Conservation (phyloP, 2,329 filamentous ascomycete species). For the Aureobasidium sp. region DNA sequence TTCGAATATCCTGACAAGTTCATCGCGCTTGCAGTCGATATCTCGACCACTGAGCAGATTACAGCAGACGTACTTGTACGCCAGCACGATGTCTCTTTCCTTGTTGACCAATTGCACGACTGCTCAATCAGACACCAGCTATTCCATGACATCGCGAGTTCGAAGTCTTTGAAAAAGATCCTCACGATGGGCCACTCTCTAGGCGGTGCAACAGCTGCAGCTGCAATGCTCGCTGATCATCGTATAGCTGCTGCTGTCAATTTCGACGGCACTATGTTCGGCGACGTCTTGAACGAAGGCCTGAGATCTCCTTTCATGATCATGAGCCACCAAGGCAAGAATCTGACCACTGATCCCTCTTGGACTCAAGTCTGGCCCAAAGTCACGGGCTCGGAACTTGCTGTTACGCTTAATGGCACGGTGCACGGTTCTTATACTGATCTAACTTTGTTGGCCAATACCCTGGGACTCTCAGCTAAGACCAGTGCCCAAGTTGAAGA, state of each 20-base stretch:
- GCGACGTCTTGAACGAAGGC: background rate
- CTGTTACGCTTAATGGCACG: background rate
- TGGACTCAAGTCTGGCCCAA: background rate
- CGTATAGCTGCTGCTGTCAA: background rate
- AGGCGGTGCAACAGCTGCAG: background rate
- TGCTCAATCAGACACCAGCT: background rate
- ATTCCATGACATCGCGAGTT: background rate
- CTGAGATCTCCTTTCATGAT: background rate
- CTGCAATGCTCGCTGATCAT: background rate
- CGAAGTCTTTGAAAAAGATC: background rate
- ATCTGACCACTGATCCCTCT: background rate
- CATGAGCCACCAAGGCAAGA: background rate
- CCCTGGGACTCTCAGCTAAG: background rate
- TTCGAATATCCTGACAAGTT: slow-evolving; percentile 33
- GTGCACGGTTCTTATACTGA: background rate
- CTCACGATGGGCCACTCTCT: background rate
- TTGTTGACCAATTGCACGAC: background rate
- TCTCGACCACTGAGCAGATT: background rate
- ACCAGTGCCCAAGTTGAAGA: background rate
- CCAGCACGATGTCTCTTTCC: background rate
- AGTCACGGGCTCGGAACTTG: background rate
- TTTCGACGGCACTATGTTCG: background rate
- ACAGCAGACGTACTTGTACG: background rate
- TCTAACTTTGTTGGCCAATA: background rate
- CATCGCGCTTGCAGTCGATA: background rate